Base-by-base conservation (phyloP, 345 rosid species). In the Lumnitzera racemosa region DNA sequence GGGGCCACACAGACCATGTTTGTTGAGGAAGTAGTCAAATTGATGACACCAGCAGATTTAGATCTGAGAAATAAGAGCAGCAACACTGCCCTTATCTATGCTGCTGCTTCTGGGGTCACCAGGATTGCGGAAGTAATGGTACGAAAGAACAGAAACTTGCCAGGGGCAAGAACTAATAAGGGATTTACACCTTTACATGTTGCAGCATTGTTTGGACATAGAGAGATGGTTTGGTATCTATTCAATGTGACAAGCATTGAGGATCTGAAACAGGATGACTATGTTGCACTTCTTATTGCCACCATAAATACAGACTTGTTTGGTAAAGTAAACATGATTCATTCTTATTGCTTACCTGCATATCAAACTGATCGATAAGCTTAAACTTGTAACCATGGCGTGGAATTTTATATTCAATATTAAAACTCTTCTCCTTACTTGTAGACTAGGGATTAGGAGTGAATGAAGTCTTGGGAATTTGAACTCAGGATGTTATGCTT, bases 81-180 rank as follows among this genome's bases (percentile, higher is more conserved):
- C 1, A 62, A 66, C 15, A 71, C 64, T 2, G 75, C 75, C 36
- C 66, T 68, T 50, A 56, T 66, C 55, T 49, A 48, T 51, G 72
- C 72, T 51, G 80, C 80, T 9, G 76, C 73, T 47, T 71, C 82
- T 2, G 82, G 79, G 16, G 24, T 72, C 13, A 60, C 57, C 9
- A 64, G 64, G 55, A 70, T 75, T 11, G 83, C 78, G 13, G 70
- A 72, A 41, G 57, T 65, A 46, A 64, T 79, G 80, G 77, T 79
- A 29, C 65, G 61, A 5, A 57, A 56, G 62, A 79, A 75, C 53
- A 56, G 20, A 7, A 24, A 12, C 5, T 59, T 79, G 71, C 75
- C 80, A 0, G 48, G 49, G n/a, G 53, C 73, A 55, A 63, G 76
- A 64, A 75, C 78, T 17, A 50, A 62, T 31, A 63, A 67, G 61